Evolutionary conservation across 139 green algal genomes (phyloP).

Genomic region (Chlamydomonas sp.): DNA sequence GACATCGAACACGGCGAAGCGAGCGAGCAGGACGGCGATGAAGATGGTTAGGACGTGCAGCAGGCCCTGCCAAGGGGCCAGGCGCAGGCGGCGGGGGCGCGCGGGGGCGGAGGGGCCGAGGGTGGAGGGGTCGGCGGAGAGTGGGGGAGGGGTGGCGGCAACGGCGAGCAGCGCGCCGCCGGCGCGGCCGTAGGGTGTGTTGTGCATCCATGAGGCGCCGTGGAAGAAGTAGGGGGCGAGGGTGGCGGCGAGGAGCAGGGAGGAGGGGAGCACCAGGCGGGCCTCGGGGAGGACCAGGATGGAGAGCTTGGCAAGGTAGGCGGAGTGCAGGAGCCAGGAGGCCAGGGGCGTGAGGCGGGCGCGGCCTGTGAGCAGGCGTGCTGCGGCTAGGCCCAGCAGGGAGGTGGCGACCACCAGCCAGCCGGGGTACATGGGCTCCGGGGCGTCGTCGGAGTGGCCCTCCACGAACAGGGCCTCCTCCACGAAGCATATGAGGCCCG

Average conservation of each 20-base stretch:
- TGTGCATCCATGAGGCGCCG: conserved; percentile 31
- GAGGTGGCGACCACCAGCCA: conserved; percentile 90
- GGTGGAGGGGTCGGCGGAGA: conserved; percentile 21
- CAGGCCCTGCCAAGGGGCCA: conserved; percentile 67
- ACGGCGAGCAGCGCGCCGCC: conserved; percentile 44
- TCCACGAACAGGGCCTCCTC: conserved; percentile 76
- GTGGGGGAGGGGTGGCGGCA: conserved; percentile 62
- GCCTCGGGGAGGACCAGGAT: conserved; percentile 90
- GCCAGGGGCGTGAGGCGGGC: conserved; percentile 37
- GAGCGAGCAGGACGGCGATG: conserved; percentile 67
- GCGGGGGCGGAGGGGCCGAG: not conserved
- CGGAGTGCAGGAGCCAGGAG: conserved; percentile 63
- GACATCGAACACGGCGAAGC: conserved; percentile 92
- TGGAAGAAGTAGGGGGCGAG: conserved; percentile 49
- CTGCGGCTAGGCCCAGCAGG: conserved; percentile 70
- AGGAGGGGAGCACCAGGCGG: conserved; percentile 51
- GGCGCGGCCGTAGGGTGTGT: conserved; percentile 8
- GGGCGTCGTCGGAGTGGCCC: conserved; percentile 16
- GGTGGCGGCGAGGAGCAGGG: conserved; percentile 43
- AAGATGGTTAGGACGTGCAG: conserved; percentile 60
- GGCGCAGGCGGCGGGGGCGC: conserved; percentile 29
- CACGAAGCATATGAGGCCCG: conserved; percentile 73
- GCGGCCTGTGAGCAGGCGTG: conserved; percentile 37
- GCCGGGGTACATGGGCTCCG: conserved; percentile 85
- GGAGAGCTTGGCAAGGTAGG: conserved; percentile 87